Base-by-base conservation (phyloP, 176 grass and related monocot genomes). In the Eremochloa ophiuroides region DNA sequence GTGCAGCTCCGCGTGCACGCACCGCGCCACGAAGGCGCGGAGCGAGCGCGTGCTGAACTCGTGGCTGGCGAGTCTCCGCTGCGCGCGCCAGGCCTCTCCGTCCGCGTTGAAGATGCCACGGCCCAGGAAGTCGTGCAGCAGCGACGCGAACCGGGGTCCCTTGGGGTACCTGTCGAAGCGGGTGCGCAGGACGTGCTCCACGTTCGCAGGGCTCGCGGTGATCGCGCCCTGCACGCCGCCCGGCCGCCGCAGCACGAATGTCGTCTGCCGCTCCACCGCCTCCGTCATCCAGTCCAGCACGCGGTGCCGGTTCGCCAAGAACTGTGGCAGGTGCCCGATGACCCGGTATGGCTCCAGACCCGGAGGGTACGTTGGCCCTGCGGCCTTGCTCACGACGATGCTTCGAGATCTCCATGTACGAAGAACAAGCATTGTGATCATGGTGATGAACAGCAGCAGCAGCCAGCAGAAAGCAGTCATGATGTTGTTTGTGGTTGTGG, bases 81-180 rank as follows among this genome's bases (percentile, higher is more conserved):
- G 89, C 59, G 35, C 22, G n/a, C 65, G 72, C 89, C 89, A 91
- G 6, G 73, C 68, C 3, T 82, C 83, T 4, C 78, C 83, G 23
- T 86, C 72, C 3, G 78, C 82, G 43, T 86, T 87, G 75, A 91
- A 91, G 60, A 87, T 71, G 38, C 81, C 85, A 23, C 76, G 38
- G 18, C 85, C 81, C 8, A 91, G 62, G 38, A 87, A 87, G 66
- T 91, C 89, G 8, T 48, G 14, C 14, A 91, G 75, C 70, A 77
- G 37, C 7, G 68, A 33, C 6, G 35, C 35, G 0, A 37, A 28
- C 43, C 22, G 56, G 73, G 66, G 5, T 3, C 85, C 84, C 40
- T 77, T 91, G 15, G 68, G 85, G 62, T 91, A 91, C 31, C 60
- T 71, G 31, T 44, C 66, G 42, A 79, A 77, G 85, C 61, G 69